Base-by-base conservation (phyloP, 2,329 filamentous ascomycete species). In the Emericellopsis cladophorae region DNA sequence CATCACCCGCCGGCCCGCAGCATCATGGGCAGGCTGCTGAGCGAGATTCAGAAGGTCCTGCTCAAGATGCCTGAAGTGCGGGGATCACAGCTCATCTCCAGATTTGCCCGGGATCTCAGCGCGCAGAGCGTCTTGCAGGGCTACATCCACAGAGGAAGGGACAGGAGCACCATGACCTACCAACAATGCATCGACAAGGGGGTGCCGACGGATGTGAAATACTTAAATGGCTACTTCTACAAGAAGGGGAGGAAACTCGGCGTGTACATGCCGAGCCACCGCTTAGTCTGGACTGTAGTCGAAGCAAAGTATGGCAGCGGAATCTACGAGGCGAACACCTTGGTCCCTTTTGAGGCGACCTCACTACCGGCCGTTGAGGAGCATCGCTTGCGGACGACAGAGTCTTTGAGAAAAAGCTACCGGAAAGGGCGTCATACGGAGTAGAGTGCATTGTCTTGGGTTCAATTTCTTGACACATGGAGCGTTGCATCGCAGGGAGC, bases 181-280 rank as follows among this genome's bases (percentile, higher is more conserved):
- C 84, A 6, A 69, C 72, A 40, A 76, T 81, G 51, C 65, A 29
- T 89, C 11, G 62, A 74, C 10, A 57, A 61, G 1, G 81, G 84
- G 2, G 62, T 64, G 45, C 61, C 68, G 43, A 87, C 85, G 0
- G 87, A 95, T 51, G 74, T 95, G 33, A 76, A 89, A 36, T 94
- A 81, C 52, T 74, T 90, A 49, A 95, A 93, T 56, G 90, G 89
- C 1, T 98, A 90, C 62, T 82, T 98, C 44, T 70, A 93, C 26
- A 70, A 67, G 39, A 73, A 81, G 33, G 92, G 84, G 1, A 70
- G 75, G 50, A 74, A 84, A 54, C 52, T 89, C 45, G 84, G 85
- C 2, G 66, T 95, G n/a, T 66, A 74, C 39, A 79, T 79, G 51
- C 74, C 77, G 10, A 67, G 81, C 45, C 92, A 94, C 54, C 79